Evolutionary conservation across 2,329 filamentous ascomycete genomes (phyloP).

Genomic region (Chalara sp.): DNA sequence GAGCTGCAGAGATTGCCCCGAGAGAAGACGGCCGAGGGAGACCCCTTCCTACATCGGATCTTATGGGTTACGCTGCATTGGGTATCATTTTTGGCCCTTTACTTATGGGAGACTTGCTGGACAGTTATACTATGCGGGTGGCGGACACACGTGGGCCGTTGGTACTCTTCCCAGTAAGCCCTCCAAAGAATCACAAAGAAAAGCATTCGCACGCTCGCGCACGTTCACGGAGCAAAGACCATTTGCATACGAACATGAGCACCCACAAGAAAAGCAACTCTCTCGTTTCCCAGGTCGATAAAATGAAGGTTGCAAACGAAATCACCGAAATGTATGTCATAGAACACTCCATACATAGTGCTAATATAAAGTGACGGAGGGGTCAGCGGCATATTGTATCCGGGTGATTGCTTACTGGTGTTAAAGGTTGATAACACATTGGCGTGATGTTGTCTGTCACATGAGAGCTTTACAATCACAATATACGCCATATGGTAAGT

Average conservation of each 20-base stretch:
- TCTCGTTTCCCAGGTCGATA: conserved; percentile 37
- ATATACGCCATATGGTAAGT: no score
- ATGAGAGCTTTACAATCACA: conserved; percentile 32
- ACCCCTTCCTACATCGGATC: conserved; percentile 46
- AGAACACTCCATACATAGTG: neutral
- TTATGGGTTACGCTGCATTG: conserved; percentile 59
- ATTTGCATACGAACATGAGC: conserved; percentile 9
- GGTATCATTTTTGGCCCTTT: conserved; percentile 61
- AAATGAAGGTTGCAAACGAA: conserved; percentile 48
- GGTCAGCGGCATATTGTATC: no score
- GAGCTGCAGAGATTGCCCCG: conserved; percentile 45
- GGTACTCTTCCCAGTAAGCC: conserved; percentile 21
- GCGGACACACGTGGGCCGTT: conserved; percentile 21
- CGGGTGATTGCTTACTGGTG: neutral
- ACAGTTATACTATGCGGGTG: conserved; percentile 36
- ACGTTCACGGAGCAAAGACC: no score
- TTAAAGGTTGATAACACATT: conserved; percentile 47
- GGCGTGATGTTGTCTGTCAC: conserved; percentile 56
- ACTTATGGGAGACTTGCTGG: conserved; percentile 50
- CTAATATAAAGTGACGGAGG: neutral
- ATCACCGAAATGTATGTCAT: conserved; percentile 49
- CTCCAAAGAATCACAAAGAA: conserved; percentile 37
- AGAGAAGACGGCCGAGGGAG: conserved; percentile 45
- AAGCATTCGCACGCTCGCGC: conserved; percentile 23
- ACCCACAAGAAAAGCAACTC: conserved; percentile 15